Evolutionary conservation across 331 rosid species (phyloP).

Genomic region (Dryas integrifolia): DNA sequence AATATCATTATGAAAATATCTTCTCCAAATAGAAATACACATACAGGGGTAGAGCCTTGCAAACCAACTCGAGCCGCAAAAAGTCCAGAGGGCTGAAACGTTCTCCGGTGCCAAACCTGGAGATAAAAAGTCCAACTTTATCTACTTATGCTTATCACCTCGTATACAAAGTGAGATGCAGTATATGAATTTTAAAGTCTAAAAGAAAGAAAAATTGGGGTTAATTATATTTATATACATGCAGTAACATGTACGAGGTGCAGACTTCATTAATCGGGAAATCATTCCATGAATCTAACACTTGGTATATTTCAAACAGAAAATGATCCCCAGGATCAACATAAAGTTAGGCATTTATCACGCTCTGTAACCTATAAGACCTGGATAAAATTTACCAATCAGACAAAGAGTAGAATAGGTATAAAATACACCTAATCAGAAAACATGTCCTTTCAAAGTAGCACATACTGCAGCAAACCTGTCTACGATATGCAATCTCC

Average conservation of each 20-base stretch:
- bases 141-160: not conserved
- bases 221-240: not conserved
- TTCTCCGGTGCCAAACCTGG: conserved; percentile 95
- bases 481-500: conserved; percentile 74
- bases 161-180: not conserved
- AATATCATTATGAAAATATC: conserved; percentile 12
- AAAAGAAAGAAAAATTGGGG: not conserved
- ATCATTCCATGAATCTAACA: not conserved
- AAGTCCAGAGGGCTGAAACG: conserved; percentile 94
- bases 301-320: conserved; percentile 3
- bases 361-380: not conserved
- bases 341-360: not conserved
- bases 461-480: conserved; percentile 45
- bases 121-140: conserved; percentile 19
- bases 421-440: not conserved
- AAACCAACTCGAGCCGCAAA: conserved; percentile 95
- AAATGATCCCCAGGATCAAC: not conserved
- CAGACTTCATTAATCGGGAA: not conserved
- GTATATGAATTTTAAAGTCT: not conserved
- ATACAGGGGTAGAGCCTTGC: conserved; percentile 84
- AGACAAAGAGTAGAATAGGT: not conserved
- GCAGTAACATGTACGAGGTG: not conserved
- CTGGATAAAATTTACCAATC: conserved; percentile 10
- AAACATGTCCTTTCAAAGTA: not conserved
- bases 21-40: conserved; percentile 33